These are phyloP conservation scores for Goffeauzyma gilvescens DNA, from an alignment of 768 basidiomycete species.

Conservation along the genomic window DNA sequence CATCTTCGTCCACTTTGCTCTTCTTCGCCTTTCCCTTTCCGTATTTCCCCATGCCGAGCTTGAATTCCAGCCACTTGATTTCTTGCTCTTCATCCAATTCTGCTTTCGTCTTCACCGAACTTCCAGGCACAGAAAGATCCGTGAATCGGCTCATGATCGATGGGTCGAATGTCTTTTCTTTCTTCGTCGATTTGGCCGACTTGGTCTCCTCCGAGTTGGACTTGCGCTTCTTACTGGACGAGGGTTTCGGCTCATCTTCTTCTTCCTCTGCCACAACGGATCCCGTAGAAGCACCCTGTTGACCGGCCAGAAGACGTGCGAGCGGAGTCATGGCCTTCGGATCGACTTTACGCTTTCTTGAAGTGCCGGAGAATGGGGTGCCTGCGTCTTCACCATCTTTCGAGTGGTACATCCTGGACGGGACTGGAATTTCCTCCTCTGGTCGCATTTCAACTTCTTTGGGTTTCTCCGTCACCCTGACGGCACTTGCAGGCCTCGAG, in stretches of 20 bases:
- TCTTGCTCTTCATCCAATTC: slow-evolving; percentile 62
- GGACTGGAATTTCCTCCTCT: too few relatives aligned
- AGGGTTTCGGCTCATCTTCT: neutral
- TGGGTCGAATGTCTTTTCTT: slow-evolving; percentile 1
- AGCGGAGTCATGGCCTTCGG: neutral
- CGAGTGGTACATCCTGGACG: too few relatives aligned
- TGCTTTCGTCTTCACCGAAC: slow-evolving; percentile 6
- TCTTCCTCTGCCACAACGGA: too few relatives aligned
- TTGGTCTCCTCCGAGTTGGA: neutral
- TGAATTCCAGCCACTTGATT: slow-evolving; percentile 63
- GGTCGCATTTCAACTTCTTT: too few relatives aligned
- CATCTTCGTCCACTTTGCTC: slow-evolving; percentile 7
- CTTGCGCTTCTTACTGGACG: slow-evolving; percentile 1
- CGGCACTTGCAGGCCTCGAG: too few relatives aligned
- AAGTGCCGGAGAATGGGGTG: too few relatives aligned
- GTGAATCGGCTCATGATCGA: slow-evolving; percentile 9
- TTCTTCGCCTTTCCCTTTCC: slow-evolving; percentile 35
- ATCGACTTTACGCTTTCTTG: too few relatives aligned
- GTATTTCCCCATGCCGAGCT: slow-evolving; percentile 43
- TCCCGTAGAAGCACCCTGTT: neutral
- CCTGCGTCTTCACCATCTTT: too few relatives aligned
- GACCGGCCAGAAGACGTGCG: slow-evolving; percentile 1
- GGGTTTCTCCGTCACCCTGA: too few relatives aligned
- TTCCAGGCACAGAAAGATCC: neutral
- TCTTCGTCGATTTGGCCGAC: neutral